Evolutionary conservation across 2,329 filamentous ascomycete species (phyloP).

Genomic region (Penicillium sp.): DNA sequence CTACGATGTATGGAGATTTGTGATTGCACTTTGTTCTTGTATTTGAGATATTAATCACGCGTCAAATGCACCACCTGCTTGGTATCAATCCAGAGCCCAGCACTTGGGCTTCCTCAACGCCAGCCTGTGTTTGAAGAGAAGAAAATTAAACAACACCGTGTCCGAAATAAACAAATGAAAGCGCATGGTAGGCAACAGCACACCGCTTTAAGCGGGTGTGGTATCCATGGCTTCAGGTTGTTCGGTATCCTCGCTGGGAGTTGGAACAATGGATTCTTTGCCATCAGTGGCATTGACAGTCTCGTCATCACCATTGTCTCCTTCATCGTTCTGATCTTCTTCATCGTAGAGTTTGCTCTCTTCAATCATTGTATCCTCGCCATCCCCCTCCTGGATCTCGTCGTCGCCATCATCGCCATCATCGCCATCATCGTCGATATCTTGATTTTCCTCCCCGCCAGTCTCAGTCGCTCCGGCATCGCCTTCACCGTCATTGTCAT

Average conservation of each 20-base stretch:
- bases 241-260: conserved; percentile 4
- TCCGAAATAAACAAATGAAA: not conserved
- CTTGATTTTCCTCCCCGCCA: conserved; percentile 10
- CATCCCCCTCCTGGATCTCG: conserved; percentile 12
- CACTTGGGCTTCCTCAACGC: not conserved
- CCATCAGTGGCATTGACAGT: not conserved
- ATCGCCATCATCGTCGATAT: conserved; percentile 6
- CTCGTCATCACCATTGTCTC: not conserved
- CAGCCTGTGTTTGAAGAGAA: not conserved
- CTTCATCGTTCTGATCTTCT: conserved; percentile 2
- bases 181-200: not conserved
- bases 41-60: not conserved
- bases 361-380: conserved; percentile 4
- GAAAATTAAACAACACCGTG: not conserved
- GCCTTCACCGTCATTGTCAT: conserved; percentile 16
- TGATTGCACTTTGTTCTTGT: not conserved
- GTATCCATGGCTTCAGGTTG: conserved; percentile 16
- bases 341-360: conserved; percentile 10
- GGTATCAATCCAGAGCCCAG: not conserved
- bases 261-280: not conserved
- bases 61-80: not conserved
- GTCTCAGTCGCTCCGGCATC: conserved; percentile 16
- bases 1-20: not conserved
- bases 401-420: conserved; percentile 11
- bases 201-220: conserved; percentile 5